These are phyloP conservation scores for Dioscorea cayenensis DNA, from an alignment of 116 monocot genomes.

Conservation along the genomic window DNA sequence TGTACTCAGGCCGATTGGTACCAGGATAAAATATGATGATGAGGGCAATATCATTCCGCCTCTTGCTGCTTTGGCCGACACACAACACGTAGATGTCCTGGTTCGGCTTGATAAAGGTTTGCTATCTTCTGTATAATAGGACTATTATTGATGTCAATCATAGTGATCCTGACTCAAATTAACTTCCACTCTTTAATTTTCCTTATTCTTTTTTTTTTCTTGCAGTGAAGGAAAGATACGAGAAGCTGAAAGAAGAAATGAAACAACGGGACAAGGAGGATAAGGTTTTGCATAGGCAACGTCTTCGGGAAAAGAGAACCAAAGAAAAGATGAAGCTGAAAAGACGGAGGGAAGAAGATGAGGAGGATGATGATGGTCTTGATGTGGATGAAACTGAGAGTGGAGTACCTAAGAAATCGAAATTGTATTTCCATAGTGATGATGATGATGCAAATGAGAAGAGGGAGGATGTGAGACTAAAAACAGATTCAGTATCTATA, in stretches of 20 bases:
- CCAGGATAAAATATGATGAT: slow-evolving; percentile 76
- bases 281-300: slow-evolving; percentile 53
- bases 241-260: slow-evolving; percentile 62
- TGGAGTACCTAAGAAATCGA: slow-evolving; percentile 26
- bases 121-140: neutral
- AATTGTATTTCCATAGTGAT: slow-evolving; percentile 55
- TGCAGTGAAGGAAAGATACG: slow-evolving; percentile 70
- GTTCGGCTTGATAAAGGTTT: slow-evolving; percentile 40
- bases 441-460: slow-evolving; percentile 31
- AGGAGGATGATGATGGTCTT: slow-evolving; percentile 10
- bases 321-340: slow-evolving; percentile 77
- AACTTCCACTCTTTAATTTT: too few species aligned
- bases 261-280: slow-evolving; percentile 63
- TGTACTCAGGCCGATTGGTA: slow-evolving; percentile 66
- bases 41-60: slow-evolving; percentile 72
- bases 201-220: neutral
- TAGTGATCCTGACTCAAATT: too few species aligned
- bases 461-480: slow-evolving; percentile 8
- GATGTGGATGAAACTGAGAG: slow-evolving; percentile 23
- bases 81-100: slow-evolving; percentile 14
- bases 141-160: neutral
- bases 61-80: slow-evolving; percentile 56
- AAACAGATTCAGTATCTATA: slow-evolving; percentile 35
- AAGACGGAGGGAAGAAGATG: slow-evolving; percentile 39
- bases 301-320: slow-evolving; percentile 51